Percentiles rank a stretch among this genome's conserved stretches.
Conservation (phyloP, 768 basidiomycete species). For the Lentinus brumalis region DNA sequence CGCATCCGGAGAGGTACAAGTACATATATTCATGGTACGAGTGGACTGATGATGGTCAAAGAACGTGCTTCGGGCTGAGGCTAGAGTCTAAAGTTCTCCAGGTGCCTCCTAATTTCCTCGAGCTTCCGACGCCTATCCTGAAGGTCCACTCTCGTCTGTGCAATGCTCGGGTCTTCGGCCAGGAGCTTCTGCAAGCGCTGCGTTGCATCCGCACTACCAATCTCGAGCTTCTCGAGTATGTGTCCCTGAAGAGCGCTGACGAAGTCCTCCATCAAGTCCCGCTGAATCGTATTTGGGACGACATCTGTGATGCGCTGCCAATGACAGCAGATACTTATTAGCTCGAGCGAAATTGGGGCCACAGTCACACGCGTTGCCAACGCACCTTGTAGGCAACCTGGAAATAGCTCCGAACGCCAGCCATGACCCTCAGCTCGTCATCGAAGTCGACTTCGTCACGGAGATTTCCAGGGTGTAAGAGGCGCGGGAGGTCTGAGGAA, state of each 20-base stretch:
- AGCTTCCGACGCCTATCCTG: slow-evolving; percentile 30
- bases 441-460: slow-evolving; percentile 32
- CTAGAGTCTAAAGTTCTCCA: slow-evolving; percentile 26
- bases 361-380: slow-evolving; percentile 19
- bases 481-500: slow-evolving; percentile 55
- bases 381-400: slow-evolving; percentile 47
- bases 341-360: no score
- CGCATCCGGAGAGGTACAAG: no score
- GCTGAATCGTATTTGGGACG: slow-evolving; percentile 52
- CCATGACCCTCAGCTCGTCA: slow-evolving; percentile 63
- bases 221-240: slow-evolving; percentile 39
- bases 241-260: slow-evolving; percentile 36
- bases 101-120: slow-evolving; percentile 35
- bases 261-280: slow-evolving; percentile 43
- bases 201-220: slow-evolving; percentile 22
- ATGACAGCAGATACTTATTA: no score
- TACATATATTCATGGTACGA: no score
- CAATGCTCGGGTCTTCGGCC: slow-evolving; percentile 42
- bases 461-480: slow-evolving; percentile 38
- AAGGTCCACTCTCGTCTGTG: slow-evolving; percentile 34
- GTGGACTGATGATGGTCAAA: no score
- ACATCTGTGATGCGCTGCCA: slow-evolving; percentile 56
- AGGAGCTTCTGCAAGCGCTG: slow-evolving; percentile 35
- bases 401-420: slow-evolving; percentile 69
- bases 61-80: no score